A percentile compares a stretch with the other conserved stretches of the same genome.
phyloP scores from a whole-genome alignment of 192 early-diverging fungal genomes.

The Entrophospora sp. region DNA sequence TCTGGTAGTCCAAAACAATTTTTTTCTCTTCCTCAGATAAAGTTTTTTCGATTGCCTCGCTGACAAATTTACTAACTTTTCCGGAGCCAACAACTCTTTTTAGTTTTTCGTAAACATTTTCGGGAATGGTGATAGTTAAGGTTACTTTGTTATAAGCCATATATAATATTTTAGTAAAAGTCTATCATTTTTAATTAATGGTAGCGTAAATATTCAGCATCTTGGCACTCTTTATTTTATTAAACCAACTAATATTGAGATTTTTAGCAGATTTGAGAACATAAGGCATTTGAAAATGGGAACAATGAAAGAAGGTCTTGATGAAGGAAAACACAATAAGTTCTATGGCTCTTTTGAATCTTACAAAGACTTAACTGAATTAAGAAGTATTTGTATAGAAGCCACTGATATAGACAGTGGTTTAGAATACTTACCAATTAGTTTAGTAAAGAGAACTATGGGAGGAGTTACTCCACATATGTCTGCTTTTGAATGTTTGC shows the following conservation, averaged over 20 bases:
- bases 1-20: not conserved
- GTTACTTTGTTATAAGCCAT: not conserved
- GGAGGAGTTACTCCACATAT: not conserved
- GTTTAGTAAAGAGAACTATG: not conserved
- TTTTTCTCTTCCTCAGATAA: not conserved
- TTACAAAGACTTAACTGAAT: constrained; percentile 4
- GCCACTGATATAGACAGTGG: not conserved
- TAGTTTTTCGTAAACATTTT: not conserved
- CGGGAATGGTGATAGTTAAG: not conserved
- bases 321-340: not conserved
- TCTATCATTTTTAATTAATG: not conserved
- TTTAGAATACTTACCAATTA: constrained; percentile 6
- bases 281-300: not conserved
- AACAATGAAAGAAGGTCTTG: not conserved
- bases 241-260: constrained; percentile 2
- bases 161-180: not conserved
- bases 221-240: too few species aligned
- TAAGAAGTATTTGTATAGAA: constrained; percentile 10
- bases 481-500: not conserved
- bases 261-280: not conserved
- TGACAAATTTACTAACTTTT: not conserved
- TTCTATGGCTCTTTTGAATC: constrained; percentile 5
- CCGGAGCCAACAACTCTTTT: not conserved
- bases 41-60: not conserved
- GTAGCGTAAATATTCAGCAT: too few species aligned